Conservation (phyloP, 2,329 filamentous ascomycete genomes). For the Gremmenia infestans region DNA sequence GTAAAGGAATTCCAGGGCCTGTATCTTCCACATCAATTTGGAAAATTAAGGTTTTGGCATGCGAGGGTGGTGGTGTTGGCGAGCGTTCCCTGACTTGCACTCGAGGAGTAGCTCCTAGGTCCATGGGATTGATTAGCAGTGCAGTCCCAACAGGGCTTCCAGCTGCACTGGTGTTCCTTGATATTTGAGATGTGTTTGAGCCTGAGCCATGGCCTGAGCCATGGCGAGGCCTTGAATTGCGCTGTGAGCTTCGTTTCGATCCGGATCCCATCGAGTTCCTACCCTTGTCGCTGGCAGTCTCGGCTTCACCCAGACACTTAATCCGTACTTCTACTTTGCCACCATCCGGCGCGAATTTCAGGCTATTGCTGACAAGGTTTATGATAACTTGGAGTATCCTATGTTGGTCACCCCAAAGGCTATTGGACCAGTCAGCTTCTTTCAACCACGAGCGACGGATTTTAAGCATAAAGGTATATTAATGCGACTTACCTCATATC, state of each 20-base stretch:
- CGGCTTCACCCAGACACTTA: constrained; percentile 59
- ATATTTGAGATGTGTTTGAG: constrained; percentile 44
- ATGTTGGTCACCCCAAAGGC: constrained; percentile 88
- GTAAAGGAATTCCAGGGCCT: constrained; percentile 75
- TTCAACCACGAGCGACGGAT: neutral
- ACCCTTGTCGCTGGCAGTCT: constrained; percentile 19
- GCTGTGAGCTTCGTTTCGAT: constrained; percentile 27
- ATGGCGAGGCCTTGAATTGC: constrained; percentile 21
- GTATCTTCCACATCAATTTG: constrained; percentile 88
- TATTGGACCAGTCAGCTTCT: constrained; percentile 2
- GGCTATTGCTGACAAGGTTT: constrained; percentile 84
- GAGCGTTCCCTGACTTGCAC: constrained; percentile 47
- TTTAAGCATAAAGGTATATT: neutral
- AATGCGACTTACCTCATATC: constrained; percentile 55
- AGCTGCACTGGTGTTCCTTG: constrained; percentile 32
- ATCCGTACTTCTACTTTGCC: constrained; percentile 75
- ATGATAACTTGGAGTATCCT: constrained; percentile 89
- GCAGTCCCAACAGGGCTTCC: constrained; percentile 43
- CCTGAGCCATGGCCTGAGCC: constrained; percentile 27
- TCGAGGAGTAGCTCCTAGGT: constrained; percentile 34
- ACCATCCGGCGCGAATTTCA: constrained; percentile 81
- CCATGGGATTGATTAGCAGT: constrained; percentile 58
- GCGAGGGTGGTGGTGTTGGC: constrained; percentile 54
- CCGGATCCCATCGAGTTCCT: constrained; percentile 27
- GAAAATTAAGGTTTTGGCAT: constrained; percentile 65